Conservation (phyloP, 345 rosid species). For the Geranium rotundifolium region DNA sequence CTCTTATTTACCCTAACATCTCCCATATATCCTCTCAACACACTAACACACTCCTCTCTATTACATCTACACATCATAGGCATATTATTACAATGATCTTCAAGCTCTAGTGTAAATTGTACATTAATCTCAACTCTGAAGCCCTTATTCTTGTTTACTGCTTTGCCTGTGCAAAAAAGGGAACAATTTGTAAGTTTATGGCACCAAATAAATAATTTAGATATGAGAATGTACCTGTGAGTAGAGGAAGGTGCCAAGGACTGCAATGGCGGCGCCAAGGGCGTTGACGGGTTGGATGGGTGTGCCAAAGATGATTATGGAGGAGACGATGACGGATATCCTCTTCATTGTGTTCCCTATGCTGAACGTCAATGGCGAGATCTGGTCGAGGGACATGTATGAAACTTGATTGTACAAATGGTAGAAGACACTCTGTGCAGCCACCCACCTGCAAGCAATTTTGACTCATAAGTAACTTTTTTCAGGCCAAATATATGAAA, state of each 20-base stretch:
- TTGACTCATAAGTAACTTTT: neutral
- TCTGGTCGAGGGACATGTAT: constrained; percentile 41
- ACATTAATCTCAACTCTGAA: no score
- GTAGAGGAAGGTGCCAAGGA: constrained; percentile 39
- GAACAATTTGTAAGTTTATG: no score
- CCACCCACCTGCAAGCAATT: constrained; percentile 33
- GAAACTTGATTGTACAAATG: constrained; percentile 45
- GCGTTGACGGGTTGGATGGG: constrained; percentile 38
- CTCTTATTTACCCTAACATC: no score
- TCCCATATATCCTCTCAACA: no score
- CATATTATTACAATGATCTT: no score
- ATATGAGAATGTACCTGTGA: constrained; percentile 46
- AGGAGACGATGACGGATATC: constrained; percentile 31
- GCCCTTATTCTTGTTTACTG: no score
- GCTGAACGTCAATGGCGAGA: constrained; percentile 41
- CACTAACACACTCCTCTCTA: no score
- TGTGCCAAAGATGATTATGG: constrained; percentile 41
- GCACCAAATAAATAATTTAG: no score
- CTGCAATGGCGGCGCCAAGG: constrained; percentile 42
- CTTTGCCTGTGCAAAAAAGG: no score
- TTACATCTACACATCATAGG: no score
- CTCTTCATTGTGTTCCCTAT: constrained; percentile 46
- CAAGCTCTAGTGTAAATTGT: no score
- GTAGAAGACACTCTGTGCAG: constrained; percentile 40
- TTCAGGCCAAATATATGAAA: no score